These are phyloP conservation scores for Leucocoprinus birnbaumii DNA, from an alignment of 768 basidiomycete genomes.

Conservation along the genomic window DNA sequence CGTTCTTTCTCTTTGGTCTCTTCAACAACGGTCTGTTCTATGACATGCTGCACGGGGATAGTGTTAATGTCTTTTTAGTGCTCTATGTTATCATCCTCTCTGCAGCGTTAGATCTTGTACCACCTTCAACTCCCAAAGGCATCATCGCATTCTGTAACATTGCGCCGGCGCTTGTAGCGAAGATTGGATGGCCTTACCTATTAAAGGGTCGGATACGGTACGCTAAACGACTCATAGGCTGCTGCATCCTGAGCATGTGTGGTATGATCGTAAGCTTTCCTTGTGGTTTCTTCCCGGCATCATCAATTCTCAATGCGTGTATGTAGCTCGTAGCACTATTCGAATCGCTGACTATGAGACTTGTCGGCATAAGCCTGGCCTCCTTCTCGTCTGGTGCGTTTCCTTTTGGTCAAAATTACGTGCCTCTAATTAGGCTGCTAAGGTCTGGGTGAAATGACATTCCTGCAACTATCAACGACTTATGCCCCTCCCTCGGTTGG, in stretches of 20 bases:
- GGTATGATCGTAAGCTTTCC: constrained; percentile 80
- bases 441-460: constrained; percentile 94
- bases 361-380: constrained; percentile 76
- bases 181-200: constrained; percentile 90
- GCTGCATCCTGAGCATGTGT: constrained; percentile 67
- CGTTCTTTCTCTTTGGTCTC: constrained; percentile 90
- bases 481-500: constrained; percentile 66
- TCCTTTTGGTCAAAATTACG: constrained; percentile 1
- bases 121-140: constrained; percentile 89
- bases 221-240: constrained; percentile 66
- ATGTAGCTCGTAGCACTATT: constrained; percentile 75
- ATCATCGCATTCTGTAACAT: constrained; percentile 97
- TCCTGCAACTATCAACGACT: constrained; percentile 87
- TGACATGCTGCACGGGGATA: neutral
- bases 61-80: constrained; percentile 39
- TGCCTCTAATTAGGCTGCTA: neutral
- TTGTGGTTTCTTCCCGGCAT: neutral
- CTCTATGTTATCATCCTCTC: constrained; percentile 96
- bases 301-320: neutral
- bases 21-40: constrained; percentile 79
- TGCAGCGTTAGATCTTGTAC: constrained; percentile 92
- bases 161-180: constrained; percentile 80
- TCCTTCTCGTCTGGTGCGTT: constrained; percentile 78
- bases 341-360: constrained; percentile 58
- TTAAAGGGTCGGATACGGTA: constrained; percentile 87